A percentile compares a stretch with the other conserved stretches of the same genome.
Evolutionary conservation across 768 basidiomycete genomes (phyloP).

Genomic region (Calvatia gigantea): DNA sequence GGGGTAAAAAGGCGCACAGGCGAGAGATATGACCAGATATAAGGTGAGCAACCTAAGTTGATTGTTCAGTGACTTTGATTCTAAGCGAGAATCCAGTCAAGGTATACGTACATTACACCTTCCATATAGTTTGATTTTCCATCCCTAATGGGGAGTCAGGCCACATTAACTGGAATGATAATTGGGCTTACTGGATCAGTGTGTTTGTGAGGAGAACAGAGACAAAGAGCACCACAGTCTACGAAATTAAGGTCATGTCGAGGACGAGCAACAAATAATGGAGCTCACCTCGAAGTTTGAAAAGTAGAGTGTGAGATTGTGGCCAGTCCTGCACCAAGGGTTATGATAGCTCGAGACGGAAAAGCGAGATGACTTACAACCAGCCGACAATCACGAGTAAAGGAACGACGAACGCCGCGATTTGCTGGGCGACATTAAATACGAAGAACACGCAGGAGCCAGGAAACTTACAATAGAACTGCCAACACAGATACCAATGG

Average conservation of each 20-base stretch:
- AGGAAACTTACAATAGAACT: conserved; percentile 66
- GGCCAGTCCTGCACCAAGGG: conserved; percentile 45
- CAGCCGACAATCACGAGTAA: conserved; percentile 87
- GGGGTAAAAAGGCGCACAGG: conserved; percentile 49
- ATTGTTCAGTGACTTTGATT: conserved; percentile 36
- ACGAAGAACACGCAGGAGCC: not conserved
- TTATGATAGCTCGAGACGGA: conserved; percentile 8
- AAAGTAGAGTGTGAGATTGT: conserved; percentile 79
- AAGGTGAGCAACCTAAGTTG: conserved; percentile 51
- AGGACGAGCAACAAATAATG: not conserved
- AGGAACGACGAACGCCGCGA: conserved; percentile 83
- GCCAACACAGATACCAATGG: conserved; percentile 77
- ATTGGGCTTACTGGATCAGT: conserved; percentile 56
- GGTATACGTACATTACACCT: conserved; percentile 61
- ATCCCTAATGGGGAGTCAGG: conserved; percentile 39
- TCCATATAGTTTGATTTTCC: conserved; percentile 93
- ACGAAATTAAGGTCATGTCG: conserved; percentile 1
- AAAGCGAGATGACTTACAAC: conserved; percentile 47
- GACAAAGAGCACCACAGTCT: conserved; percentile 84
- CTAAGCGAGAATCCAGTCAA: conserved; percentile 23
- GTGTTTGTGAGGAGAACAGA: conserved; percentile 88
- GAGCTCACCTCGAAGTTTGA: conserved; percentile 72
- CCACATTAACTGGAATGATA: not conserved
- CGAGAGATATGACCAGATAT: conserved; percentile 78
- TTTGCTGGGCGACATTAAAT: conserved; percentile 53